Conservation (phyloP, 2,329 filamentous ascomycete genomes). For the Gremmenia infestans region DNA sequence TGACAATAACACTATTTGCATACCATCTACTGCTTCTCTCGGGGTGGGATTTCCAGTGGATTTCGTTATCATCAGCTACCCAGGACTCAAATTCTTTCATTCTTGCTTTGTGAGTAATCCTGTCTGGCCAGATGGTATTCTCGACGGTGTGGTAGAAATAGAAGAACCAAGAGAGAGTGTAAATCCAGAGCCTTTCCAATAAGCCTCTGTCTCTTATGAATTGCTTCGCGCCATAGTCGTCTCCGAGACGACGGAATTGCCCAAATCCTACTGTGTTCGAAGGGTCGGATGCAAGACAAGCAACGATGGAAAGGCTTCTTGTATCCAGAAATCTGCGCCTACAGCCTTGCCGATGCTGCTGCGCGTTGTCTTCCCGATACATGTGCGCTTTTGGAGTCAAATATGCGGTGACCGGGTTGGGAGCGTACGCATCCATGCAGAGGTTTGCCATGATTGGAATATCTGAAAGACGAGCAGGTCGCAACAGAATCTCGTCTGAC, state of each 20-base stretch:
- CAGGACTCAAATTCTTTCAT: slow-evolving; percentile 6
- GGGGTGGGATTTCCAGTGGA: slow-evolving; percentile 18
- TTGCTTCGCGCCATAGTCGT: slow-evolving; percentile 14
- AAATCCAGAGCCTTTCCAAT: not conserved
- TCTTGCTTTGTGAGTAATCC: slow-evolving; percentile 5
- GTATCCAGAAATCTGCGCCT: slow-evolving; percentile 5
- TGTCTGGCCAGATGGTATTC: slow-evolving; percentile 16
- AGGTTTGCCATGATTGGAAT: slow-evolving; percentile 7
- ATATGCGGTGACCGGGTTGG: slow-evolving; percentile 9
- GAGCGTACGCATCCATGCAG: slow-evolving; percentile 11
- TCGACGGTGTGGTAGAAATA: slow-evolving; percentile 1
- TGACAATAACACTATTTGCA: slow-evolving; percentile 18
- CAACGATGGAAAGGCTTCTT: slow-evolving; percentile 13
- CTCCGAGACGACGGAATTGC: slow-evolving; percentile 17
- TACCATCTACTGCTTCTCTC: slow-evolving; percentile 22
- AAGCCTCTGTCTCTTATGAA: not conserved
- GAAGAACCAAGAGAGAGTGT: slow-evolving; percentile 9
- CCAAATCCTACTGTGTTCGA: slow-evolving; percentile 13
- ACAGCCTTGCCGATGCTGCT: slow-evolving; percentile 6
- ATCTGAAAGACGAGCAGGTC: slow-evolving; percentile 15
- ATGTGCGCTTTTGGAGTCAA: slow-evolving; percentile 9
- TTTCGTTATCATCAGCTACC: slow-evolving; percentile 7
- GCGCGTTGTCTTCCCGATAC: slow-evolving; percentile 10
- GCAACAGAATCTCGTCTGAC: not conserved
- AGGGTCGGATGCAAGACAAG: slow-evolving; percentile 9